Conservation (phyloP, 2,329 filamentous ascomycete species). For the Colletotrichum kahawae region DNA sequence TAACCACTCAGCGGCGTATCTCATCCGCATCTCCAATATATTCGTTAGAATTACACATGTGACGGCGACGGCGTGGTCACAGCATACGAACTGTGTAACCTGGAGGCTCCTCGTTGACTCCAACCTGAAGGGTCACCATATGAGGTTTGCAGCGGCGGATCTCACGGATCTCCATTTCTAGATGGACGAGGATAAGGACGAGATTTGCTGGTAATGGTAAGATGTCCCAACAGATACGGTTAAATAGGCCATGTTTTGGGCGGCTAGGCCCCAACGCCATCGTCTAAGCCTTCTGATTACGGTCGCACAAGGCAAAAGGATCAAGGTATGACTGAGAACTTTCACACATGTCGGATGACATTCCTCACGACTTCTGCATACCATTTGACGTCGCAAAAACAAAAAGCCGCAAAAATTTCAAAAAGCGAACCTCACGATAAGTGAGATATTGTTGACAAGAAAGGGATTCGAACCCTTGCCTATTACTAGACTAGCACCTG, state of each 20-base stretch:
- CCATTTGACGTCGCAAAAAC: neutral
- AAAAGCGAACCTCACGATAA: too few relatives aligned
- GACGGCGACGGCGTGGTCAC: neutral
- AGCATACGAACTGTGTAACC: accelerated
- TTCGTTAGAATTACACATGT: neutral
- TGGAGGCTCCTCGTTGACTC: accelerated
- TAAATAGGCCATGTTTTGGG: neutral
- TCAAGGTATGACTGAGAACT: accelerated
- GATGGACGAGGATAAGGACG: too few relatives aligned
- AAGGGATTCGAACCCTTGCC: neutral
- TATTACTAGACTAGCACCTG: constrained; percentile 4
- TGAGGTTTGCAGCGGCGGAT: neutral
- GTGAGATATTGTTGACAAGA: neutral
- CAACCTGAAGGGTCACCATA: neutral
- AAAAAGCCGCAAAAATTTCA: too few relatives aligned
- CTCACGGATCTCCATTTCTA: neutral
- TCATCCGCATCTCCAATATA: neutral
- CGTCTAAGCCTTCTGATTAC: neutral
- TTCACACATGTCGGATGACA: neutral
- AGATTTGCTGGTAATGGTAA: too few relatives aligned
- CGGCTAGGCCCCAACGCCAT: neutral
- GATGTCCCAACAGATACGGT: accelerated
- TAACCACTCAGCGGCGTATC: neutral
- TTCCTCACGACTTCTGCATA: neutral
- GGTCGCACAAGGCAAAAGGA: neutral